Evolutionary conservation across 2,329 filamentous ascomycete species (phyloP), one percentile per base, ranked within the genome.

Genomic region (Aspergillus sojae): DNA sequence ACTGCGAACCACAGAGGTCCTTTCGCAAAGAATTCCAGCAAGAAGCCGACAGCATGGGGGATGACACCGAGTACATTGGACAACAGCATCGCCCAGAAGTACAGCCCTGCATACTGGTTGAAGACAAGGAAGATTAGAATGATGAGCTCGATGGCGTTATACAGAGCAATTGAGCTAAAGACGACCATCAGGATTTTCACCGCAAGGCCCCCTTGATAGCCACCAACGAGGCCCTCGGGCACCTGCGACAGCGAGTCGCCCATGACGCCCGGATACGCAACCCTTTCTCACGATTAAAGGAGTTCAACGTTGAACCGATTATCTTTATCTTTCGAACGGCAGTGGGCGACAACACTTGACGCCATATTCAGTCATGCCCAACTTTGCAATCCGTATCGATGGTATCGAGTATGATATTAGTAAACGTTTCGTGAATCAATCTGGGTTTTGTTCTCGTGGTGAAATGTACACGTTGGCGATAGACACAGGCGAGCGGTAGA

Each of bases 131-230:
- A 77, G 36, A 79, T 72, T 45, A 76, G 67, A 46, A 80, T 69
- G 30, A 76, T 72, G 4, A 81, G 68, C 68, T 81, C 80, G 53
- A 80, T 41, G 0, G 84, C 85, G 26, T 90, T 82, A 67, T 80
- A 80, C 16, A 75, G 63, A 14, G 79, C 75, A 26, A 86, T 78
- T n/a, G 73, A 68, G 34, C 69, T 72, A 64, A 78, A 77, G 12
- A 74, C 72, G 28, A 73, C 72, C 68, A 77, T 71, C 32, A 74
- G 58, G 6, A 72, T 72, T 61, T 71, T 70, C 52, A 75, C 65
- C 26, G 68, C 62, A 4, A 68, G 14, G 45, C 65, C 36, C 23
- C 69, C 73, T 39, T 68, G 67, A 53, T 73, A 74, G 19, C 74
- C 72, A 30, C 66, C 68, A 46, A 74, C 65, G 48, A 75, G 69